Conservation (phyloP, 192 early-diverging fungal genomes). For the Spizellomyces punctatus region DNA sequence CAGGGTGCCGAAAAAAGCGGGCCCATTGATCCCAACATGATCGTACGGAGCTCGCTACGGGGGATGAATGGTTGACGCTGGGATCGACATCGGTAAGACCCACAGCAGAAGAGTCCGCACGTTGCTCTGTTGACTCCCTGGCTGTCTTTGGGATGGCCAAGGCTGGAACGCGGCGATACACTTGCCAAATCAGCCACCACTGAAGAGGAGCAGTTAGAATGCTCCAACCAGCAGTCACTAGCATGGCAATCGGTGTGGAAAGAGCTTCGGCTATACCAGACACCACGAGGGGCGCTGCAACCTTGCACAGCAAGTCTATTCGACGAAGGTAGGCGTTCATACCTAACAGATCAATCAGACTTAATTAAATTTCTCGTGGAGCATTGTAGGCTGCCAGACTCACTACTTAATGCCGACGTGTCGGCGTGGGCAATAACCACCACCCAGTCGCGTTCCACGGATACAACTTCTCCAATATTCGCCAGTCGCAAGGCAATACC, state of each 20-base stretch:
- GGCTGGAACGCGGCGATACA: constrained; percentile 29
- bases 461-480: constrained; percentile 38
- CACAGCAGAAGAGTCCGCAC: not conserved
- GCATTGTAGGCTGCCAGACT: not conserved
- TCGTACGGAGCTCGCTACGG: not conserved
- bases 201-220: constrained; percentile 36
- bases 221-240: constrained; percentile 27
- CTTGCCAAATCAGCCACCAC: constrained; percentile 16
- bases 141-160: constrained; percentile 3
- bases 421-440: constrained; percentile 31
- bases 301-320: constrained; percentile 46
- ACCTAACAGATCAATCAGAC: constrained; percentile 7
- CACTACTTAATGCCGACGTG: not conserved
- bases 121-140: not conserved
- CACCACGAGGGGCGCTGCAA: constrained; percentile 45
- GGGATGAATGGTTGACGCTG: not conserved
- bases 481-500: constrained; percentile 39
- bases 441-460: constrained; percentile 50
- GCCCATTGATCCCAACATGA: constrained; percentile 14
- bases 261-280: constrained; percentile 24
- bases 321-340: constrained; percentile 41
- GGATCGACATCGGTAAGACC: not conserved
- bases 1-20: constrained; percentile 28
- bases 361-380: not conserved
- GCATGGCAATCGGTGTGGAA: constrained; percentile 33